Evolutionary conservation across 2,329 filamentous ascomycete species (phyloP).

Genomic region (Penicillium sclerotigenum): DNA sequence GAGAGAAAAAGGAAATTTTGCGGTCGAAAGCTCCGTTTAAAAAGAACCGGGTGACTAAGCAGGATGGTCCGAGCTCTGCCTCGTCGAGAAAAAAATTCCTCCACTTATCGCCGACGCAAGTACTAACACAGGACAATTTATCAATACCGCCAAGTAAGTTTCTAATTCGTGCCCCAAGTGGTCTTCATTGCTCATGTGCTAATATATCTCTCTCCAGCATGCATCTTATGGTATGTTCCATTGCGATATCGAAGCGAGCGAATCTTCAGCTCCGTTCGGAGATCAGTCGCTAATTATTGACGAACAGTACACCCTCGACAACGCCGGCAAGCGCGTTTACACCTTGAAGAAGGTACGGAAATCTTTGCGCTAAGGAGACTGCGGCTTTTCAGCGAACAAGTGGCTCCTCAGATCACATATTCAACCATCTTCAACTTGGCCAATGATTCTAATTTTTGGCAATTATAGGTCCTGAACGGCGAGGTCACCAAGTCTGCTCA

Average conservation of each 20-base stretch:
- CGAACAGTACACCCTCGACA: constrained; percentile 72
- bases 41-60: constrained; percentile 23
- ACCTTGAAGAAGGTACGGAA: constrained; percentile 73
- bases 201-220: constrained; percentile 26
- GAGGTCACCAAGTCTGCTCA: constrained; percentile 94
- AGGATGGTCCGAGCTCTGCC: constrained; percentile 15
- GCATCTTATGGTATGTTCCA: constrained; percentile 42
- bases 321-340: constrained; percentile 82
- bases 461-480: constrained; percentile 55
- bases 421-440: not conserved
- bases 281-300: constrained; percentile 11
- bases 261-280: constrained; percentile 9
- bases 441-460: constrained; percentile 9
- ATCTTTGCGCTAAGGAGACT: not conserved
- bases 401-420: constrained; percentile 25
- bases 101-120: constrained; percentile 18
- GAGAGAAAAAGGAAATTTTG: constrained; percentile 13
- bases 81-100: constrained; percentile 28
- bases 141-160: constrained; percentile 31
- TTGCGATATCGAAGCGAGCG: constrained; percentile 1
- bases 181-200: not conserved
- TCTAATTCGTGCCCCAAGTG: not conserved
- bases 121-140: constrained; percentile 14
- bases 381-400: not conserved
- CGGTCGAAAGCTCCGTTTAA: constrained; percentile 18